These are phyloP conservation scores for Crithidia acanthocephali DNA, from an alignment of 208 protist genomes.

Conservation along the genomic window DNA sequence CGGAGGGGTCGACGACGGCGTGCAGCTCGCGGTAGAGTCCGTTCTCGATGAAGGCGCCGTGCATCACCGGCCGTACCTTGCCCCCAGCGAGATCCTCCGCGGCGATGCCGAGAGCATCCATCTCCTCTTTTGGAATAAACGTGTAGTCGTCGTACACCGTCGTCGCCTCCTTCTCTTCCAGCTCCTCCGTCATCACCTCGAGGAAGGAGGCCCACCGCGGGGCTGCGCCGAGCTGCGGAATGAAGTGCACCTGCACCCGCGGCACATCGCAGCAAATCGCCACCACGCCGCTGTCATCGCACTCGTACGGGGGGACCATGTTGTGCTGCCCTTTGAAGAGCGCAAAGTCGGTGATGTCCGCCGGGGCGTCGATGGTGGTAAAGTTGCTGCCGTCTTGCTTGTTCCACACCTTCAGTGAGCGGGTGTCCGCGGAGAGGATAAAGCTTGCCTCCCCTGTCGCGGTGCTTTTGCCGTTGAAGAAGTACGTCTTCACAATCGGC, in stretches of 20 bases:
- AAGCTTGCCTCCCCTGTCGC: constrained; percentile 74
- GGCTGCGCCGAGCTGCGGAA: constrained; percentile 96
- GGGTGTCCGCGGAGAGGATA: constrained; percentile 88
- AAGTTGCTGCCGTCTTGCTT: constrained; percentile 84
- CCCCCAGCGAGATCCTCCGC: constrained; percentile 92
- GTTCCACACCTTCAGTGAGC: constrained; percentile 95
- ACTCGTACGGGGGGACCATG: constrained; percentile 76
- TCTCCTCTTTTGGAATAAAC: constrained; percentile 96
- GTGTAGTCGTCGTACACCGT: constrained; percentile 98
- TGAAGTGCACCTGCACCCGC: constrained; percentile 95
- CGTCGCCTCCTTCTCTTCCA: constrained; percentile 84
- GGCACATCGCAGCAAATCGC: constrained; percentile 92
- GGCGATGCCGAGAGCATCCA: constrained; percentile 85
- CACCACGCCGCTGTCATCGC: constrained; percentile 89
- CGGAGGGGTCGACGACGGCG: constrained; percentile 89
- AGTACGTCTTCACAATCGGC: constrained; percentile 94
- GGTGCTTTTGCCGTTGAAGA: constrained; percentile 86
- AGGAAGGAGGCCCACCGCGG: constrained; percentile 98
- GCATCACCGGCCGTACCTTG: constrained; percentile 97
- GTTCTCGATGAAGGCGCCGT: constrained; percentile 98
- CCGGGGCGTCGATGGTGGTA: constrained; percentile 87
- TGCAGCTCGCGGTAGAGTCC: constrained; percentile 84
- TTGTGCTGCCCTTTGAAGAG: constrained; percentile 86
- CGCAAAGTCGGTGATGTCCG: constrained; percentile 87
- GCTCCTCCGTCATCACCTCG: constrained; percentile 95